phyloP scores from a whole-genome alignment of 2,329 filamentous ascomycete species.

The Xylaria sp. region DNA sequence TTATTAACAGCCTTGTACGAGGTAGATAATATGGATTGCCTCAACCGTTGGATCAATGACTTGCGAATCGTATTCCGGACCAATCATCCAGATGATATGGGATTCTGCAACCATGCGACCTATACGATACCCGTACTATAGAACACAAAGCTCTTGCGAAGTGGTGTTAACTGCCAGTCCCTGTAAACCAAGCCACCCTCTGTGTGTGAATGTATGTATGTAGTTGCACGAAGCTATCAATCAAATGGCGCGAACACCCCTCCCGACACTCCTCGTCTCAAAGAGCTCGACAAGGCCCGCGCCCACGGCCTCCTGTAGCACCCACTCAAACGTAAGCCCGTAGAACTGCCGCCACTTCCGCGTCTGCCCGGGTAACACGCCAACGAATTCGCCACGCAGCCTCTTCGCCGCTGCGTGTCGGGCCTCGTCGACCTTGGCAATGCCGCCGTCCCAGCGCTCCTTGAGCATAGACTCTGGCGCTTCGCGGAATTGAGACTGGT shows the following conservation, averaged over 20 bases:
- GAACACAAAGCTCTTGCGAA: too few relatives aligned
- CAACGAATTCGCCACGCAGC: constrained; percentile 50
- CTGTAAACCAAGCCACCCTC: neutral
- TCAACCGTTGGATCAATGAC: too few relatives aligned
- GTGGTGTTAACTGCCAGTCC: too few relatives aligned
- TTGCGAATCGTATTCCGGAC: too few relatives aligned
- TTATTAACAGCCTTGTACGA: too few relatives aligned
- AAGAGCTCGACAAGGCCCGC: constrained; percentile 68
- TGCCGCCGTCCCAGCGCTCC: constrained; percentile 67
- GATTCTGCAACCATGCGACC: too few relatives aligned
- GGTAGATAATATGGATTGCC: too few relatives aligned
- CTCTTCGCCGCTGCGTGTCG: constrained; percentile 41
- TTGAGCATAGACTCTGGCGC: constrained; percentile 55
- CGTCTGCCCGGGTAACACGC: constrained; percentile 55
- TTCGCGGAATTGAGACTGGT: constrained; percentile 56
- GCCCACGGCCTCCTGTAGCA: constrained; percentile 65
- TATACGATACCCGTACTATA: too few relatives aligned
- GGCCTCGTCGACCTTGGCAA: constrained; percentile 41
- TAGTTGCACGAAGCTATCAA: neutral
- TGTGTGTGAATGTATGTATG: neutral
- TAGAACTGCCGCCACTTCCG: constrained; percentile 67
- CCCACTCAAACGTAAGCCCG: constrained; percentile 66
- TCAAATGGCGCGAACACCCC: constrained; percentile 50
- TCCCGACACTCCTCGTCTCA: constrained; percentile 67
- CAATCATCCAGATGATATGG: too few relatives aligned